These are phyloP conservation scores for Fusarium caatingaense DNA, from an alignment of 2,329 filamentous ascomycete species.

Conservation along the genomic window DNA sequence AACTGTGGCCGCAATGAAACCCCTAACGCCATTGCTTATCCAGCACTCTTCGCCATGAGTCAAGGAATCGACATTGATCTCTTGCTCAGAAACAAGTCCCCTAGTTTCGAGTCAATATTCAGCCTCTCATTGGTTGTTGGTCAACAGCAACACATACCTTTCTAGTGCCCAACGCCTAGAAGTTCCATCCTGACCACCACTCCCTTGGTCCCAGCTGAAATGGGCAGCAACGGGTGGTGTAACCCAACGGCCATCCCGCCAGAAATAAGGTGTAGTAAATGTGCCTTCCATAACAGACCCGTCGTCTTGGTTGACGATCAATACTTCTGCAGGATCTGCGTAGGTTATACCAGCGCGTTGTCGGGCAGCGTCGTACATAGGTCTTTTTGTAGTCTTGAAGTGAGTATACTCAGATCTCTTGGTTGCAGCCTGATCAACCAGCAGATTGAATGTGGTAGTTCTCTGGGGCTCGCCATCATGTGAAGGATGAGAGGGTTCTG, in stretches of 20 bases:
- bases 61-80: conserved; percentile 69
- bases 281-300: conserved; percentile 86
- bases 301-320: conserved; percentile 72
- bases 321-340: conserved; percentile 73
- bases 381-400: conserved; percentile 84
- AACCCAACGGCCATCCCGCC: conserved; percentile 77
- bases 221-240: conserved; percentile 74
- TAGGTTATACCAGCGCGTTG: conserved; percentile 66
- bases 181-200: conserved; percentile 85
- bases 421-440: conserved; percentile 58
- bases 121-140: background rate
- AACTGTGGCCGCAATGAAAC: conserved; percentile 71
- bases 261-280: conserved; percentile 85
- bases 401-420: conserved; percentile 74
- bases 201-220: conserved; percentile 57
- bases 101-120: conserved; percentile 47
- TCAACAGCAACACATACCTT: conserved; percentile 56
- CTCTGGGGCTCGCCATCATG: conserved; percentile 44
- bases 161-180: conserved; percentile 86
- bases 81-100: conserved; percentile 72
- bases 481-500: conserved; percentile 53
- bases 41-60: conserved; percentile 81
- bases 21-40: conserved; percentile 88
- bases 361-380: conserved; percentile 78
- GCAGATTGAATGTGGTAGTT: conserved; percentile 54